A percentile compares a stretch with the other conserved stretches of the same genome.
These are phyloP conservation scores for Escovopsis sp. DNA, from an alignment of 2,329 filamentous ascomycete genomes.

Conservation along the genomic window DNA sequence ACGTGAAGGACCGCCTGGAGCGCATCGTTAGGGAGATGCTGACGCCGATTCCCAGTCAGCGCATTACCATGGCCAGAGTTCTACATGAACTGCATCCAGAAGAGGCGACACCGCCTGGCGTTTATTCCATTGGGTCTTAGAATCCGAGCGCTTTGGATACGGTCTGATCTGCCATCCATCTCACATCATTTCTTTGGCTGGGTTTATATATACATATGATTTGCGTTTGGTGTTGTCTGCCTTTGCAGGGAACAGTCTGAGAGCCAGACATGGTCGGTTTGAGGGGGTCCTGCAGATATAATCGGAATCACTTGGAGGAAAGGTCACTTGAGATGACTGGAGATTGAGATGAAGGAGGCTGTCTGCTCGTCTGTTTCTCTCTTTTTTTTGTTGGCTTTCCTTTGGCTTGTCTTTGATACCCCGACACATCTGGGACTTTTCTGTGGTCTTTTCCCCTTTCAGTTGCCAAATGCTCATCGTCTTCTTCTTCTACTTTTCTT, in stretches of 20 bases:
- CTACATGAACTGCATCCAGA: conserved; percentile 28
- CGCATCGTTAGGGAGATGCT: conserved; percentile 40
- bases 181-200: neutral
- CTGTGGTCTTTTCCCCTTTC: neutral
- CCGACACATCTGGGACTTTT: neutral
- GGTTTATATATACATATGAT: neutral
- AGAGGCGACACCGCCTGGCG: conserved; percentile 7
- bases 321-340: neutral
- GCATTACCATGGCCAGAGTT: conserved; percentile 40
- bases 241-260: too few species aligned
- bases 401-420: conserved; percentile 3
- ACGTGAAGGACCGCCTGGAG: conserved; percentile 34
- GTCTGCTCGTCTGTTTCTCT: neutral
- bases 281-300: too few species aligned
- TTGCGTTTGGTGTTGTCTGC: too few species aligned
- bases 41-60: conserved; percentile 32
- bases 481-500: neutral
- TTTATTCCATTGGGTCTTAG: too few species aligned
- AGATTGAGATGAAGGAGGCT: neutral
- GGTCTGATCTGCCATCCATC: neutral
- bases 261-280: too few species aligned
- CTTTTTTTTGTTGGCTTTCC: conserved; percentile 2
- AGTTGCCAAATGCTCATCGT: neutral
- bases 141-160: neutral
- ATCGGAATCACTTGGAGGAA: too few species aligned